A percentile compares a stretch with the other conserved stretches of the same genome.
phyloP scores from a whole-genome alignment of 2,329 filamentous ascomycete species.

The Byssoonygena ceratinophila region DNA sequence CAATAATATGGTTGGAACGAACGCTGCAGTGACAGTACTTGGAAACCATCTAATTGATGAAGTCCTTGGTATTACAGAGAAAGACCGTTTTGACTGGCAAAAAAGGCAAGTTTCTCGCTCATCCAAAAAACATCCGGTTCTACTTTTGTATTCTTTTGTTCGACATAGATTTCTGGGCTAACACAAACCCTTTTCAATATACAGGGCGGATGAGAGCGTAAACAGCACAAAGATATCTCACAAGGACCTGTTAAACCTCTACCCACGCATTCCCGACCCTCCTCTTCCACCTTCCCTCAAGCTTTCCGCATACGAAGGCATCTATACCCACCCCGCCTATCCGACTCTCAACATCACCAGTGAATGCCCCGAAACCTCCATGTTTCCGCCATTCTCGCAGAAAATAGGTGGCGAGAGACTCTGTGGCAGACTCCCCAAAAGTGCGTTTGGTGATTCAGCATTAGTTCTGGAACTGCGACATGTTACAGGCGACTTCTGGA shows the following conservation, averaged over 20 bases:
- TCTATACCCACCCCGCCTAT: constrained; percentile 11
- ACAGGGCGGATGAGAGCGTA: constrained; percentile 6
- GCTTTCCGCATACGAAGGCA: constrained; percentile 9
- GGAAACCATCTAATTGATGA: constrained; percentile 36
- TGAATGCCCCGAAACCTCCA: constrained; percentile 4
- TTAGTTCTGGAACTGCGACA: constrained; percentile 9
- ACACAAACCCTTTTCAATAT: not conserved
- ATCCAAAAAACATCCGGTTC: no score
- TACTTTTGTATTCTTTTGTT: not conserved
- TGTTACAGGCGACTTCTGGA: constrained; percentile 12
- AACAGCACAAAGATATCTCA: constrained; percentile 10
- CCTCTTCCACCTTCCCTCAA: constrained; percentile 8
- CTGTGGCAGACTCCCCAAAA: constrained; percentile 8
- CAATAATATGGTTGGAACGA: constrained; percentile 34
- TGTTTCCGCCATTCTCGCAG: constrained; percentile 1
- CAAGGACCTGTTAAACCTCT: constrained; percentile 8
- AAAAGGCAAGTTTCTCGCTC: constrained; percentile 28
- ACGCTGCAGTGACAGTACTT: constrained; percentile 24
- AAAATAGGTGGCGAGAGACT: constrained; percentile 3
- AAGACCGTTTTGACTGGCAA: constrained; percentile 31
- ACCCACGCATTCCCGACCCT: constrained; percentile 12
- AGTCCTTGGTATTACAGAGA: constrained; percentile 28
- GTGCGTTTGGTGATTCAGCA: constrained; percentile 8
- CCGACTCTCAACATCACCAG: constrained; percentile 10
- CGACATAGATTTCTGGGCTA: not conserved